These are phyloP conservation scores for Lobosporangium transversale DNA, from an alignment of 192 early-diverging fungal genomes.

Conservation along the genomic window DNA sequence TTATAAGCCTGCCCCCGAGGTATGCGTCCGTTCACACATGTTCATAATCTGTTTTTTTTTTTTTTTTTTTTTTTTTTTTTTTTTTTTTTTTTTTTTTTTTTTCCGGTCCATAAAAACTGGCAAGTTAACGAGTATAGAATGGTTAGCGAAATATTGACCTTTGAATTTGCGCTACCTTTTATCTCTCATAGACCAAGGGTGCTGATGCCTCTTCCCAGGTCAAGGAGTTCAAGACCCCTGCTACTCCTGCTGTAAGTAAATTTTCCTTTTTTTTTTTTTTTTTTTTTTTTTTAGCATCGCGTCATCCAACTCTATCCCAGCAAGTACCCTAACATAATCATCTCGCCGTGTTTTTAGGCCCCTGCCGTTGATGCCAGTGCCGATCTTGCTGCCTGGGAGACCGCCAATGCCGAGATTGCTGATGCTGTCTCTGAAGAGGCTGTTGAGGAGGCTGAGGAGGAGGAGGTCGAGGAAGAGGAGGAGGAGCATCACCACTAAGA, in stretches of 20 bases:
- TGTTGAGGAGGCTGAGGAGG: slow-evolving; percentile 39
- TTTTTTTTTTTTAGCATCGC: not conserved
- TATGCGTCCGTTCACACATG: too few species aligned
- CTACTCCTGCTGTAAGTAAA: slow-evolving; percentile 34
- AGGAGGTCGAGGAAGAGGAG: slow-evolving; percentile 42
- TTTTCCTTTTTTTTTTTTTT: not conserved
- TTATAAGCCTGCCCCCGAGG: slow-evolving; percentile 62
- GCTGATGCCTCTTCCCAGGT: slow-evolving; percentile 43
- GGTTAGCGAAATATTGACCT: not conserved
- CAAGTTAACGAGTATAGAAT: not conserved
- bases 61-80: too few species aligned
- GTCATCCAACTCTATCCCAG: not conserved
- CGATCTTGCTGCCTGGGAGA: slow-evolving; percentile 52
- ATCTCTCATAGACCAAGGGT: slow-evolving; percentile 31
- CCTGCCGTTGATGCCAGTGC: slow-evolving; percentile 37
- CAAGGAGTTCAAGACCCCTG: slow-evolving; percentile 54
- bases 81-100: too few species aligned
- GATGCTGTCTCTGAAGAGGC: slow-evolving; percentile 42
- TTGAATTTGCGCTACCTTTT: too few species aligned
- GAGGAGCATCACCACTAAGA: slow-evolving; percentile 49
- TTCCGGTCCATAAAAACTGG: not conserved
- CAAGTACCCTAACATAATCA: not conserved
- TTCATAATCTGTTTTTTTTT: not conserved
- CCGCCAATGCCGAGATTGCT: slow-evolving; percentile 47
- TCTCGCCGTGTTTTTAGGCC: slow-evolving; percentile 2